Evolutionary conservation across 345 rosid species (phyloP), one percentile per base, ranked within the genome.

Genomic region (Nephelium lappaceum): DNA sequence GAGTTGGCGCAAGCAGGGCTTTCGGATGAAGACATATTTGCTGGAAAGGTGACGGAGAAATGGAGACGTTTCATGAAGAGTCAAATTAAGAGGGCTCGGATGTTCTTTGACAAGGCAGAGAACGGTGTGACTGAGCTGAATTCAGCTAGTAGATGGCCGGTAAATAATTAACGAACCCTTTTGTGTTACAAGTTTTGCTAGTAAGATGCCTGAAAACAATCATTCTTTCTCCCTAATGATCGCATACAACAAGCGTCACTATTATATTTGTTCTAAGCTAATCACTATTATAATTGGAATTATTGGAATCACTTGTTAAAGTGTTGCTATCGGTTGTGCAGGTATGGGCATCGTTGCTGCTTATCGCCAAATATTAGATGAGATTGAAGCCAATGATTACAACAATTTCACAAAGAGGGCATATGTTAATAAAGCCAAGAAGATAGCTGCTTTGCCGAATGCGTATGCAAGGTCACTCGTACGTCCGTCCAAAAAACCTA

Each of bases 91-190:
- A 85, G 97, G 80, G 98, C 98, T 16, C 82, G 93, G 85, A 91
- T 84, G 94, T 94, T 94, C 85, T 93, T 94, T 9, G 89, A 90
- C 25, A 90, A 90, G 84, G 95, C 98, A 41, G 97, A 94, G 86
- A 90, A 89, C 80, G 98, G 97, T 6, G 93, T 93, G 25, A 75
- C 87, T 0, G 92, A 91, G 86, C 89, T 93, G 73, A 90, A 80
- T 72, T 83, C 85, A 5, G 93, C 93, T 7, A 93, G 98, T 73
- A 81, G 98, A 89, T 92, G 98, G 97, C 98, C 97, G 80, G 95
- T 91, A 80, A 85, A 79, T 62, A 64, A 71, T 76, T 76, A 49
- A 41, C 0, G 58, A 63, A 31, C 71, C 55, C 64, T 67, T 64
- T 43, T 21, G 2, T 39, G 36, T 9, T 49, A 60, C 15, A 60